These are phyloP conservation scores for Polymyxa betae DNA, from an alignment of 208 protist species.

Conservation along the genomic window DNA sequence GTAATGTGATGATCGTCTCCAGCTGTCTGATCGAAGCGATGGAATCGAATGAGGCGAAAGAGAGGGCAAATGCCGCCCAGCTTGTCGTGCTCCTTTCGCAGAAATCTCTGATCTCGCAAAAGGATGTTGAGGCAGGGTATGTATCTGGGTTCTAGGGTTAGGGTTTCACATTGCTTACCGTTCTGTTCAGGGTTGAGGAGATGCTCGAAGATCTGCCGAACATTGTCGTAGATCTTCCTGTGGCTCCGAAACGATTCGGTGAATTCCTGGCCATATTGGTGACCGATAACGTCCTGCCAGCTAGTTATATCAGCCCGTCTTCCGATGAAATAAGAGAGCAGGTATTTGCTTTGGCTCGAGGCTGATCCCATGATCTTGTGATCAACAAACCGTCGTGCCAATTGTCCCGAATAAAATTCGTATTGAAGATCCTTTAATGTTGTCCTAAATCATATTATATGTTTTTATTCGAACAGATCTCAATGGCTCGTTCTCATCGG, in stretches of 20 bases:
- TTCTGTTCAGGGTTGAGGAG: not conserved
- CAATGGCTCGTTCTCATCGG: too few relatives aligned
- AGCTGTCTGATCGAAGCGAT: not conserved
- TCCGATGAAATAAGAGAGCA: not conserved
- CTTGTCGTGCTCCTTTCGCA: not conserved
- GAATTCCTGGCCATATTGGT: constrained; percentile 2
- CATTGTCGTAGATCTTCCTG: not conserved
- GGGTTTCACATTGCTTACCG: not conserved
- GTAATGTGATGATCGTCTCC: constrained; percentile 27
- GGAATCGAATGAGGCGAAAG: not conserved
- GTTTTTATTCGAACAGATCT: too few relatives aligned
- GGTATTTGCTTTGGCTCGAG: constrained; percentile 9
- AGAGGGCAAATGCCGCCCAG: not conserved
- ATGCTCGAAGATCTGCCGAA: not conserved
- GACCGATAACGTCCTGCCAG: not conserved
- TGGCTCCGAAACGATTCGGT: constrained; percentile 16
- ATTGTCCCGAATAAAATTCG: too few relatives aligned
- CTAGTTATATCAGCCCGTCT: not conserved
- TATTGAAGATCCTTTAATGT: too few relatives aligned
- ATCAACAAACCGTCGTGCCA: too few relatives aligned
- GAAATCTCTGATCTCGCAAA: not conserved
- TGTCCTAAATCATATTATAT: too few relatives aligned
- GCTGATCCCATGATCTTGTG: too few relatives aligned
- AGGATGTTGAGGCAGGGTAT: not conserved
- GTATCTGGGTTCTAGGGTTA: not conserved